Percentiles rank a stretch among this genome's conserved stretches.
phyloP scores from a whole-genome alignment of 306 rosid species.

The Quercus bicolor region DNA sequence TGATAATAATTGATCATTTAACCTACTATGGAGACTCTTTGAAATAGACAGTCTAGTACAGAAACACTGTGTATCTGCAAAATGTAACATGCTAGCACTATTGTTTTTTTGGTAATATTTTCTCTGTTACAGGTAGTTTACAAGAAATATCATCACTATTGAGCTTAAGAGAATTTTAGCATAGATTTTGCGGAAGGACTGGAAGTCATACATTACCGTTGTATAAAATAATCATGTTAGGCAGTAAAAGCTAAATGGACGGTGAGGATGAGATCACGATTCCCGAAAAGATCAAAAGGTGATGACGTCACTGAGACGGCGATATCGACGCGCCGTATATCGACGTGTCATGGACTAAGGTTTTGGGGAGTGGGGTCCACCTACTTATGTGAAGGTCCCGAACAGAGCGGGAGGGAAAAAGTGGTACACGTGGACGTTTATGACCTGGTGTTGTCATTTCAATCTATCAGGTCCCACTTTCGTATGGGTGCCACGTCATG shows the following conservation, averaged over 20 bases:
- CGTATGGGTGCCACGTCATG: conserved; percentile 29
- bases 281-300: conserved; percentile 16
- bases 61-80: too few species aligned
- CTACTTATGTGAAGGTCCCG: conserved; percentile 25
- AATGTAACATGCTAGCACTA: too few species aligned
- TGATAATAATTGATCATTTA: too few species aligned
- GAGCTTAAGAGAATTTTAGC: too few species aligned
- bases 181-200: too few species aligned
- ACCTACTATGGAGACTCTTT: too few species aligned
- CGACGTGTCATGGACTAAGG: conserved; percentile 20
- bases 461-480: conserved; percentile 6
- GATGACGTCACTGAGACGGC: conserved; percentile 20
- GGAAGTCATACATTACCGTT: too few species aligned
- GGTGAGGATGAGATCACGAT: conserved; percentile 13
- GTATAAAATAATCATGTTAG: too few species aligned
- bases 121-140: too few species aligned
- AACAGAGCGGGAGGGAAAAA: conserved; percentile 30
- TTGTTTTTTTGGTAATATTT: too few species aligned
- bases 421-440: conserved; percentile 29
- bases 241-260: neutral
- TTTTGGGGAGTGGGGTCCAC: conserved; percentile 15
- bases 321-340: conserved; percentile 20
- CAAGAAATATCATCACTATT: too few species aligned
- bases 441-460: conserved; percentile 15
- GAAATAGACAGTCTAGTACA: too few species aligned